Evolutionary conservation across 257 asterid species (phyloP).

Genomic region (Nicotiana benthamiana): DNA sequence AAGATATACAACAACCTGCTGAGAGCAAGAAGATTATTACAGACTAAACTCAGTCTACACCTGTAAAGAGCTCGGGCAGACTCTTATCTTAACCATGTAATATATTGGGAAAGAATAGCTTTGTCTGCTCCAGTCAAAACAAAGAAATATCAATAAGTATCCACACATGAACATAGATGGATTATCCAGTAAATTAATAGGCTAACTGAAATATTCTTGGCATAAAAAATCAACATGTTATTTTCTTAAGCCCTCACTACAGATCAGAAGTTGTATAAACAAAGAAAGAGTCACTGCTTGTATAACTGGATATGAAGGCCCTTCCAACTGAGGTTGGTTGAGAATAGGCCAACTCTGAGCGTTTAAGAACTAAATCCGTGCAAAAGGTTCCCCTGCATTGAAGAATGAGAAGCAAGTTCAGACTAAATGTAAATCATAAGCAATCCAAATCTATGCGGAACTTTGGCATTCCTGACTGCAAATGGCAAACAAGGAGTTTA

Average conservation of each 20-base stretch:
- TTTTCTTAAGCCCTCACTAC: slow-evolving; percentile 17
- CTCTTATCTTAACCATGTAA: neutral
- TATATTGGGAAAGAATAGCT: neutral
- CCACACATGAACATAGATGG: neutral
- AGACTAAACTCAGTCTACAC: neutral
- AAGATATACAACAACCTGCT: neutral
- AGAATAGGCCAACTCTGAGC: slow-evolving; percentile 53
- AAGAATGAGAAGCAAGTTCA: slow-evolving; percentile 4
- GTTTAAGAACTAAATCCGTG: slow-evolving; percentile 29
- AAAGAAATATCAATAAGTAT: neutral
- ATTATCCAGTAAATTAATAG: neutral
- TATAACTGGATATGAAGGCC: slow-evolving; percentile 57
- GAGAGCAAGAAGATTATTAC: neutral
- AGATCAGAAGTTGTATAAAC: slow-evolving; percentile 39
- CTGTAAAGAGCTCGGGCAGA: neutral
- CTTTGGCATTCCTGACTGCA: neutral
- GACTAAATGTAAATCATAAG: neutral
- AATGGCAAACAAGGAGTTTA: neutral
- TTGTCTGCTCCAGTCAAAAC: neutral
- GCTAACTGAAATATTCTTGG: neutral
- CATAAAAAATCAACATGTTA: neutral
- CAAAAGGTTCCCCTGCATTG: slow-evolving; percentile 55
- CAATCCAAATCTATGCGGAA: neutral
- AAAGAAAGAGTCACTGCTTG: slow-evolving; percentile 41
- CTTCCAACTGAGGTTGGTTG: slow-evolving; percentile 68